phyloP scores from a whole-genome alignment of 495 filamentous ascomycete species.

The Tuber aestivum region DNA sequence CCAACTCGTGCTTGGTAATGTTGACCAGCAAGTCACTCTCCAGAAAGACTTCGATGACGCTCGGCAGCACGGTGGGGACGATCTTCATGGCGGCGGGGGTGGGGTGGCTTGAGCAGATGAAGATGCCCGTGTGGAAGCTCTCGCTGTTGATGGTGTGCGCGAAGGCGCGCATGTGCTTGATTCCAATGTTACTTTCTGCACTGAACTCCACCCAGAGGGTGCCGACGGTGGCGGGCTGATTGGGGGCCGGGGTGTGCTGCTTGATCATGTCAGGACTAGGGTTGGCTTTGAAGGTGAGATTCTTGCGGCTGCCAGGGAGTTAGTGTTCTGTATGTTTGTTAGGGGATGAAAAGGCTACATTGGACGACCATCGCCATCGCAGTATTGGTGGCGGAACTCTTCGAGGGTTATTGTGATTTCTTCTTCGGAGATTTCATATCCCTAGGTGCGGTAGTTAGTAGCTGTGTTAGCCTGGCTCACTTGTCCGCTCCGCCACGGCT shows the following conservation, averaged over 20 bases:
- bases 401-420: conserved; percentile 77
- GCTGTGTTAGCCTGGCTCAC: neutral
- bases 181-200: conserved; percentile 67
- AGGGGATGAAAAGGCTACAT: conserved; percentile 27
- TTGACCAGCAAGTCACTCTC: conserved; percentile 95
- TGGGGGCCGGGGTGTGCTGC: conserved; percentile 70
- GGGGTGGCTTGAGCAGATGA: conserved; percentile 74
- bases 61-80: conserved; percentile 61
- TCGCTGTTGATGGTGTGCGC: conserved; percentile 68
- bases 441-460: conserved; percentile 50
- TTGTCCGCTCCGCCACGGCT: neutral
- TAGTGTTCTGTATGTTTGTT: neutral
- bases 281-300: conserved; percentile 77
- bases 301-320: conserved; percentile 57
- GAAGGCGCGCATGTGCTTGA: conserved; percentile 85
- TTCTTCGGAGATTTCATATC: conserved; percentile 83
- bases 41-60: conserved; percentile 86
- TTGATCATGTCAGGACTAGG: conserved; percentile 75
- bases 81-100: conserved; percentile 79
- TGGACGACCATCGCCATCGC: conserved; percentile 58
- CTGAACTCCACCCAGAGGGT: conserved; percentile 92
- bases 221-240: conserved; percentile 62
- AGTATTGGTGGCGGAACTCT: conserved; percentile 64
- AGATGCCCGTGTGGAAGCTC: conserved; percentile 81
- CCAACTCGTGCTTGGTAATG: conserved; percentile 95